Evolutionary conservation across 2,329 filamentous ascomycete species (phyloP), one percentile per base, ranked within the genome.

Genomic region (Botrytis fragariae): DNA sequence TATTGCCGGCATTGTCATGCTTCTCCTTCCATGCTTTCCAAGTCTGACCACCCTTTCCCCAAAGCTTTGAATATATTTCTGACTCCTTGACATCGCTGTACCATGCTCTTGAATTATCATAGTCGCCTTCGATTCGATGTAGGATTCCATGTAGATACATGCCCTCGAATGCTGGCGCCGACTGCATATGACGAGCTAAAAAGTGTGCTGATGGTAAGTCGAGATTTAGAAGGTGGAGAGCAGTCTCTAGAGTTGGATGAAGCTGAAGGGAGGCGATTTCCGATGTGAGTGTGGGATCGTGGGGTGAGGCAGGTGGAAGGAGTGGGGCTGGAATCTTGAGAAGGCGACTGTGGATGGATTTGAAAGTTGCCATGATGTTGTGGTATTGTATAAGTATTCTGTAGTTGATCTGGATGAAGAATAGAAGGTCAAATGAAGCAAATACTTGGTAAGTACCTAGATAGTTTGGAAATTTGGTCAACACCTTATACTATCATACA

Each of bases 61-160:
- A 83, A 68, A 82, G 77, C 57, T 75, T 72, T 77, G 72, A 69
- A 70, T 83, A 83, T 16, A 80, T 76, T 20, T 83, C 83, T 29
- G 76, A 78, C 5, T 80, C 80, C 22, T 75, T 77, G 5, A 87
- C 84, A 77, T 87, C 83, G 1, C 79, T 76, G 71, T 86, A 84
- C 86, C 86, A 87, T 0, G 83, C 82, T 48, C 84, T 77, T 10
- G 85, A 82, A 74, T 87, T 87, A 37, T 83, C 79, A 70, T 85
- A 83, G 72, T 87, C 86, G 6, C 86, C 85, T 78, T 87, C 86
- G 39, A 86, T 81, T 1, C 85, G 81, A 73, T 87, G 85, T 74
- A 88, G 77, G 22, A 88, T 84, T 6, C 83, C 83, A 74, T 87
- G 86, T 2, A 87, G 80, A 57, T 85, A 83, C 86, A 88, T 88